A percentile compares a stretch with the other conserved stretches of the same genome.
phyloP scores from a whole-genome alignment of 2,329 filamentous ascomycete genomes.

The Cladosporium sp. region DNA sequence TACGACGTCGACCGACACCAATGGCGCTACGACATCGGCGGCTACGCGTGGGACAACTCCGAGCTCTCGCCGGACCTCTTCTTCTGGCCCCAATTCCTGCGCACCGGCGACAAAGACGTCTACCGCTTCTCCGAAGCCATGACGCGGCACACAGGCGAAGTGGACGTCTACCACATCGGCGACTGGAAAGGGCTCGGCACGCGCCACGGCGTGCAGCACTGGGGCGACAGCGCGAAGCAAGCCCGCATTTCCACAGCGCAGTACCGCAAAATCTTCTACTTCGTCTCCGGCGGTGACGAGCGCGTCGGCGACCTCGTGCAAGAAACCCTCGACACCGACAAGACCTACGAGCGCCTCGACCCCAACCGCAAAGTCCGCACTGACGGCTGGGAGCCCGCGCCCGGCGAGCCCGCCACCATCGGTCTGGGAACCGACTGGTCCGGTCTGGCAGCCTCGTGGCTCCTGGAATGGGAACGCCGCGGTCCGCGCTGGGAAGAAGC shows the following conservation, averaged over 20 bases:
- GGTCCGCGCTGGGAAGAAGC: constrained; percentile 52
- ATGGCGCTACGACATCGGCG: constrained; percentile 62
- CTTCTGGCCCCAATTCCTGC: constrained; percentile 60
- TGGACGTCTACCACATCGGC: constrained; percentile 59
- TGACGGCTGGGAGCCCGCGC: constrained; percentile 47
- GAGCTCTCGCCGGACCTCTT: constrained; percentile 60
- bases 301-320: constrained; percentile 52
- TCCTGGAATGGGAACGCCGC: constrained; percentile 58
- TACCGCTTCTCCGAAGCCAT: constrained; percentile 58
- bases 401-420: constrained; percentile 43
- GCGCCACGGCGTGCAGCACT: constrained; percentile 61
- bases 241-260: constrained; percentile 56
- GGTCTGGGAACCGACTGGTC: constrained; percentile 58
- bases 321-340: constrained; percentile 50
- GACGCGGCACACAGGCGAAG: constrained; percentile 56
- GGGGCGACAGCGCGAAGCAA: constrained; percentile 58
- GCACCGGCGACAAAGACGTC: constrained; percentile 54
- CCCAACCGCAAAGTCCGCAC: constrained; percentile 56
- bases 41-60: constrained; percentile 63
- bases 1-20: constrained; percentile 57
- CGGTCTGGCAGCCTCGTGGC: constrained; percentile 53
- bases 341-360: constrained; percentile 52
- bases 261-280: constrained; percentile 57
- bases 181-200: constrained; percentile 58
- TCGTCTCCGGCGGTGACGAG: constrained; percentile 53